Percentiles rank a stretch among this genome's conserved stretches.
These are phyloP conservation scores for Nitzschia putrida DNA, from an alignment of 108 stramenopile species.

Conservation along the genomic window DNA sequence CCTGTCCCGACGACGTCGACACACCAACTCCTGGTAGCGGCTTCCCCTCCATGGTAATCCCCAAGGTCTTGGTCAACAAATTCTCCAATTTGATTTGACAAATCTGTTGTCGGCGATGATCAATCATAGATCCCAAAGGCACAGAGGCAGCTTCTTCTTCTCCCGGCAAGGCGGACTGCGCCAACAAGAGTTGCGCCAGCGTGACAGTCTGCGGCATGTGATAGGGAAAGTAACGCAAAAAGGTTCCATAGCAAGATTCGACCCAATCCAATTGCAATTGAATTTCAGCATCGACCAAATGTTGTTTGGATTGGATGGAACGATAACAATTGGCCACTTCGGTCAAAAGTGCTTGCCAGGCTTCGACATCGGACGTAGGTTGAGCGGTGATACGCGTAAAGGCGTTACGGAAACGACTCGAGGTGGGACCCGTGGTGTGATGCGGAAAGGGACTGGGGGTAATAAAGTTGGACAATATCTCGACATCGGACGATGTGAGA, in stretches of 20 bases:
- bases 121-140: conserved; percentile 23
- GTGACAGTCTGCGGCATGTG: conserved; percentile 45
- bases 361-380: conserved; percentile 76
- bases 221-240: conserved; percentile 79
- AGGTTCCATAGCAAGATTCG: conserved; percentile 68
- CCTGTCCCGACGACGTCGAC: not conserved
- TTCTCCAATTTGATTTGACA: conserved; percentile 62
- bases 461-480: conserved; percentile 38
- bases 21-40: not conserved
- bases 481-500: not conserved
- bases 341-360: conserved; percentile 80
- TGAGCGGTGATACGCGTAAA: conserved; percentile 62
- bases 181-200: conserved; percentile 63
- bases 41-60: conserved; percentile 56
- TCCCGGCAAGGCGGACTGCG: conserved; percentile 51
- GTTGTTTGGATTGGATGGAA: conserved; percentile 11
- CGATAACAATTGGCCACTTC: conserved; percentile 71
- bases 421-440: conserved; percentile 69
- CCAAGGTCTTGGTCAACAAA: conserved; percentile 56
- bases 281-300: conserved; percentile 44
- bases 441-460: conserved; percentile 78
- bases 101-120: conserved; percentile 26
- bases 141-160: conserved; percentile 47
- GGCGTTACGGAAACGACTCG: conserved; percentile 80
- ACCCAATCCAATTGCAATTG: conserved; percentile 81